Evolutionary conservation across 345 rosid genomes (phyloP).

Genomic region (Chamaenerion angustifolium): DNA sequence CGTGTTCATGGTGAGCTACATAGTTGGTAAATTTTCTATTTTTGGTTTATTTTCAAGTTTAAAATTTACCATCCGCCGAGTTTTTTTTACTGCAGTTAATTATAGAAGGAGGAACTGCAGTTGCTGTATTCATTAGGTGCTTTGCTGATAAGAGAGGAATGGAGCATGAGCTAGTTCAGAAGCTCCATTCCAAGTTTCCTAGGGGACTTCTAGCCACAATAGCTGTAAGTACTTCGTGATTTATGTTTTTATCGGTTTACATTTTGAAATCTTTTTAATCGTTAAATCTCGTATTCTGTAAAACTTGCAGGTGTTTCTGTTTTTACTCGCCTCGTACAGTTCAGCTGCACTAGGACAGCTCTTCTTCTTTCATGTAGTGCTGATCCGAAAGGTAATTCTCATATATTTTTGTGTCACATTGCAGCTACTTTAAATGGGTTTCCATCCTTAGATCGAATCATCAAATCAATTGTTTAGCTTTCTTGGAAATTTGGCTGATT

Average conservation of each 20-base stretch:
- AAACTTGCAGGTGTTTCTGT: slow-evolving; percentile 46
- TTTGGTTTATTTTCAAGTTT: too few relatives aligned
- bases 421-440: not conserved
- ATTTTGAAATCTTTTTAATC: slow-evolving; percentile 3
- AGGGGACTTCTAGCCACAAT: slow-evolving; percentile 70
- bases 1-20: slow-evolving; percentile 60
- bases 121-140: slow-evolving; percentile 83
- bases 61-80: not conserved
- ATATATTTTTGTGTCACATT: not conserved
- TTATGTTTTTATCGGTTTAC: not conserved
- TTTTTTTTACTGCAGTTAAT: slow-evolving; percentile 37
- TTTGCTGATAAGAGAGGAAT: slow-evolving; percentile 70
- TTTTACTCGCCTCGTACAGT: slow-evolving; percentile 65
- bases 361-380: slow-evolving; percentile 86
- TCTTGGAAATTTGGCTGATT: not conserved
- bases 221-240: slow-evolving; percentile 25
- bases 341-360: slow-evolving; percentile 96
- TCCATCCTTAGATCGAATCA: not conserved
- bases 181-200: slow-evolving; percentile 54
- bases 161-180: slow-evolving; percentile 53
- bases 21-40: too few relatives aligned
- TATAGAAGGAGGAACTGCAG: slow-evolving; percentile 81
- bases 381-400: slow-evolving; percentile 68
- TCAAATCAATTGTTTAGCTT: not conserved
- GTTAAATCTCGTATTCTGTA: slow-evolving; percentile 8